Percentiles rank a stretch among this genome's conserved stretches.
Conservation (phyloP, 129 eudicot genomes). For the Helianthus tuberosus region DNA sequence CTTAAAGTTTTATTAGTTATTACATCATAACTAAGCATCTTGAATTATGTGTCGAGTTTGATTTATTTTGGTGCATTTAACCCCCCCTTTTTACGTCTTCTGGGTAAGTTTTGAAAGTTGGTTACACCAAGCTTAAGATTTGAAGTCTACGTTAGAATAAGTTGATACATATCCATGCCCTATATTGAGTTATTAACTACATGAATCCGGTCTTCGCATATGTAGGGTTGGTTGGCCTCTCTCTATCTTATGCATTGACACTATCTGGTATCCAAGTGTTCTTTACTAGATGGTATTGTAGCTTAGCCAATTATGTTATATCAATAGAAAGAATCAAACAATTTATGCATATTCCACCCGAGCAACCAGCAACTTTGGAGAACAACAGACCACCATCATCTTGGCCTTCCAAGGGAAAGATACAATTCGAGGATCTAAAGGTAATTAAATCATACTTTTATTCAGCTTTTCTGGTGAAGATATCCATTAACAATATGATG, state of each 20-base stretch:
- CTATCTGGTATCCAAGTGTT: slow-evolving; percentile 65
- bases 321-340: slow-evolving; percentile 83
- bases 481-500: no score
- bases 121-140: background rate
- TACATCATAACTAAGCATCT: background rate
- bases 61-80: background rate
- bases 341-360: slow-evolving; percentile 73
- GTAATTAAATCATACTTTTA: slow-evolving; percentile 26
- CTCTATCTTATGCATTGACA: slow-evolving; percentile 79
- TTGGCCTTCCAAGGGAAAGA: slow-evolving; percentile 77
- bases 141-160: background rate
- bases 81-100: background rate
- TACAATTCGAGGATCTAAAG: slow-evolving; percentile 63
- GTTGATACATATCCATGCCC: background rate
- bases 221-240: slow-evolving; percentile 80
- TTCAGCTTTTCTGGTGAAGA: background rate
- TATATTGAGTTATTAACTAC: background rate
- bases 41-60: background rate
- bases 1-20: background rate
- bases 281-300: slow-evolving; percentile 68
- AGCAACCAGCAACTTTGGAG: slow-evolving; percentile 69
- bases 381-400: slow-evolving; percentile 61
- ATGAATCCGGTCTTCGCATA: background rate
- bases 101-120: background rate
- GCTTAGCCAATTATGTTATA: slow-evolving; percentile 55